Conservation (phyloP, 2,329 filamentous ascomycete species). For the Lasiodiplodia hormozganensis region DNA sequence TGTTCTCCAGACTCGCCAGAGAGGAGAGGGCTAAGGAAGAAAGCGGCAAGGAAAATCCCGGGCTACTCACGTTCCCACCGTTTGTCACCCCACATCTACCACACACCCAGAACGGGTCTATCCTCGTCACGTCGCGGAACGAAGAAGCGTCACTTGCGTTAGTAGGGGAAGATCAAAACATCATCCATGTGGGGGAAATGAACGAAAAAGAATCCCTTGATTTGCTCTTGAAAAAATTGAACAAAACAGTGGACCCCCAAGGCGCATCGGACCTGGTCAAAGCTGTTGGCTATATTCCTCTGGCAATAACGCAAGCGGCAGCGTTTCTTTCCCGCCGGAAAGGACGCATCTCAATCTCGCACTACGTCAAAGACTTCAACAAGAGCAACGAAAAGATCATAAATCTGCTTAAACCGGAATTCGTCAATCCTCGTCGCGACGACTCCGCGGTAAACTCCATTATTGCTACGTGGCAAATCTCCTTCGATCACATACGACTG, state of each 20-base stretch:
- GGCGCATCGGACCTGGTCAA: background rate
- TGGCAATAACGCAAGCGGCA: too few relatives aligned
- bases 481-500: conserved; percentile 45
- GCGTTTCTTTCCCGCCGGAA: too few relatives aligned
- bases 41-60: too few relatives aligned
- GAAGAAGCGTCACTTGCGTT: background rate
- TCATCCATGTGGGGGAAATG: background rate
- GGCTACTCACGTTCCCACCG: too few relatives aligned
- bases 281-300: conserved; percentile 41
- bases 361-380: conserved; percentile 43
- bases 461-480: conserved; percentile 45
- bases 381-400: conserved; percentile 40
- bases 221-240: background rate
- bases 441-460: conserved; percentile 44
- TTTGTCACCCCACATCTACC: background rate
- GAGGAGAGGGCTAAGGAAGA: background rate
- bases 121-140: conserved; percentile 23
- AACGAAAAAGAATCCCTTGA: background rate
- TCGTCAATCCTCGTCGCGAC: conserved; percentile 44
- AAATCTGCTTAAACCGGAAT: conserved; percentile 37
- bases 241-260: background rate
- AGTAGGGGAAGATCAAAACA: background rate
- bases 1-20: background rate
- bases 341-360: too few relatives aligned
- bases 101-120: conserved; percentile 8